Conservation (phyloP, 768 basidiomycete species). For the Russula brevipes region DNA sequence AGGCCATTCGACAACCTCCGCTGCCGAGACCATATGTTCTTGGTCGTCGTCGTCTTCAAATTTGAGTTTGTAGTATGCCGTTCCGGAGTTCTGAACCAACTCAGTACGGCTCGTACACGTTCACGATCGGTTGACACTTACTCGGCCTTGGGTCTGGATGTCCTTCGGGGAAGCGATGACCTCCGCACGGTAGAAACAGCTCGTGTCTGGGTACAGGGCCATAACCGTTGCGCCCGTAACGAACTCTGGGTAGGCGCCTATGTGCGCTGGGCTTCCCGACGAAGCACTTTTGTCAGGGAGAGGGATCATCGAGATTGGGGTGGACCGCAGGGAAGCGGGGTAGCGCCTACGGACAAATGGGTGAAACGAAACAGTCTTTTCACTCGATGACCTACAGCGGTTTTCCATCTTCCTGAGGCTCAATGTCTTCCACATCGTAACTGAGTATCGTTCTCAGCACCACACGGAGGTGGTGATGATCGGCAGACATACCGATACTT, state of each 20-base stretch:
- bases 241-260: conserved; percentile 68
- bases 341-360: conserved; percentile 44
- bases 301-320: conserved; percentile 55
- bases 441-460: conserved; percentile 34
- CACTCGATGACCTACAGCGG: conserved; percentile 32
- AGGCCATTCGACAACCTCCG: conserved; percentile 82
- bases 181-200: conserved; percentile 85
- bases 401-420: conserved; percentile 76
- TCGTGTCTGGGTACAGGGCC: conserved; percentile 88
- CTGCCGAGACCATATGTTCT: conserved; percentile 68
- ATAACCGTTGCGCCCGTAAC: conserved; percentile 67
- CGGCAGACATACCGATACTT: conserved; percentile 53
- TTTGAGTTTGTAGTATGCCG: conserved; percentile 69
- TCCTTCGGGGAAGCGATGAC: conserved; percentile 65
- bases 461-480: background rate
- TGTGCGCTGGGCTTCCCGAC: conserved; percentile 55
- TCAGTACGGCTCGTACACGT: conserved; percentile 31
- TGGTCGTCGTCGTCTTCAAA: conserved; percentile 89
- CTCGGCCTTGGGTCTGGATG: conserved; percentile 35
- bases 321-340: conserved; percentile 52
- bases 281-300: conserved; percentile 67
- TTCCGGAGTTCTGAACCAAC: conserved; percentile 22
- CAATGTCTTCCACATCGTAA: conserved; percentile 83
- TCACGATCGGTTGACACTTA: conserved; percentile 29
- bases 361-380: background rate